These are phyloP conservation scores for Truncatella angustata DNA, from an alignment of 2,329 filamentous ascomycete genomes.

Conservation along the genomic window DNA sequence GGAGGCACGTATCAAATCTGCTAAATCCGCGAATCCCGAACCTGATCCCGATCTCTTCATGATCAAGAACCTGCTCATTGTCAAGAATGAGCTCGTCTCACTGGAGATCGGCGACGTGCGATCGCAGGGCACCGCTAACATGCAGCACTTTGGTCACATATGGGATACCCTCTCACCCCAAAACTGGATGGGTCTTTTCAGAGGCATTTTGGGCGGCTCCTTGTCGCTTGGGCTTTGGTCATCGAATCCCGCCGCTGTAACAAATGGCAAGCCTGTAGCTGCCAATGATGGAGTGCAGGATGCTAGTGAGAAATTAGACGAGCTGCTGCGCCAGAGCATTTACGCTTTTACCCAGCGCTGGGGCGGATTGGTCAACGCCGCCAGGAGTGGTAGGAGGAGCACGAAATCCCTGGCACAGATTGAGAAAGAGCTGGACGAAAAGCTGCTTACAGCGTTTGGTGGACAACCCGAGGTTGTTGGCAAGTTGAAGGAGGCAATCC, in stretches of 20 bases:
- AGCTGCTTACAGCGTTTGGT: slow-evolving; percentile 57
- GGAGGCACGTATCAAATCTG: slow-evolving; percentile 66
- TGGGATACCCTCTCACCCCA: slow-evolving; percentile 62
- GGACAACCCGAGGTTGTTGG: slow-evolving; percentile 57
- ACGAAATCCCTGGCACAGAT: slow-evolving; percentile 50
- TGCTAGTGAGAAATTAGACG: slow-evolving; percentile 64
- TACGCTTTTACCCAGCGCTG: slow-evolving; percentile 62
- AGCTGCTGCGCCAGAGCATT: slow-evolving; percentile 60
- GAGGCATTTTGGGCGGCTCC: slow-evolving; percentile 54
- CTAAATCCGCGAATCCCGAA: slow-evolving; percentile 47
- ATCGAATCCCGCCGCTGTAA: slow-evolving; percentile 13
- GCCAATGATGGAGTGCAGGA: slow-evolving; percentile 39
- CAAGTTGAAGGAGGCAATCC: slow-evolving; percentile 61
- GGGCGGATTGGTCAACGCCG: slow-evolving; percentile 50
- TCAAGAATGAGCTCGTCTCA: slow-evolving; percentile 94
- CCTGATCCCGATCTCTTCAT: slow-evolving; percentile 87
- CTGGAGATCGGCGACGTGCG: slow-evolving; percentile 82
- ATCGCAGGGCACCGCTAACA: slow-evolving; percentile 43
- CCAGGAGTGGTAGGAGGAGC: slow-evolving; percentile 44
- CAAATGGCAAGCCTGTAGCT: slow-evolving; percentile 14
- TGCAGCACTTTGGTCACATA: slow-evolving; percentile 64
- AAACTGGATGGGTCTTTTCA: slow-evolving; percentile 58
- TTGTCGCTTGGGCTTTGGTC: slow-evolving; percentile 36
- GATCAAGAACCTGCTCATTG: slow-evolving; percentile 87
- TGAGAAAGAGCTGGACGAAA: slow-evolving; percentile 54